Conservation (phyloP, 2,329 filamentous ascomycete species). For the Ophiosphaerella herpotricha region DNA sequence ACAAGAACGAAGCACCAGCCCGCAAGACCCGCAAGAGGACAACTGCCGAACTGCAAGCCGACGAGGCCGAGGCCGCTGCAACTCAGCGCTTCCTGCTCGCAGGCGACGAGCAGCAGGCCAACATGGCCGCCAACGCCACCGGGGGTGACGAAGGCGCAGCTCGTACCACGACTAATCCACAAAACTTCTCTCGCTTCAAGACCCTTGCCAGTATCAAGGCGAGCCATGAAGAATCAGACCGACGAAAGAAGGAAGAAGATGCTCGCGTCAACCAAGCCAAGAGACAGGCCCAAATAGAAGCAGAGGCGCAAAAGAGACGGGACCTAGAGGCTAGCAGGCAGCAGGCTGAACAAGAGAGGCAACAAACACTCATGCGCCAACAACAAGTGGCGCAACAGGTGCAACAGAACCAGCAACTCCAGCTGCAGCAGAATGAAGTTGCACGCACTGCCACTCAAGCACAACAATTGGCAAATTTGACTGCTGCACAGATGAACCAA, state of each 20-base stretch:
- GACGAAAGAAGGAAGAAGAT: constrained; percentile 55
- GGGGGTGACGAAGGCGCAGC: constrained; percentile 69
- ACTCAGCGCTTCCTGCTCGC: constrained; percentile 92
- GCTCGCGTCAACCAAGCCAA: constrained; percentile 47
- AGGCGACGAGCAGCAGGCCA: constrained; percentile 79
- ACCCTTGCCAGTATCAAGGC: constrained; percentile 82
- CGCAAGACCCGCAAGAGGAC: constrained; percentile 93
- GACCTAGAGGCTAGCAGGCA: constrained; percentile 39
- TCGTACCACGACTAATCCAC: constrained; percentile 73
- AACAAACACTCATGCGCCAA: constrained; percentile 58
- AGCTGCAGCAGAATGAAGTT: constrained; percentile 36
- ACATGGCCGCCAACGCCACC: constrained; percentile 59
- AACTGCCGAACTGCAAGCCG: constrained; percentile 89
- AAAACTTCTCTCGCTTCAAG: constrained; percentile 91
- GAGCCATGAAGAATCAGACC: constrained; percentile 74
- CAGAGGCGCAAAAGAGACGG: constrained; percentile 40
- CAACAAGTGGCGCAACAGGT: constrained; percentile 44
- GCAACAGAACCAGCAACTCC: constrained; percentile 26
- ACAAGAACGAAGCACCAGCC: constrained; percentile 74
- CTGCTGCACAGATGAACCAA: constrained; percentile 33
- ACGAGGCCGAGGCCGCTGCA: constrained; percentile 87
- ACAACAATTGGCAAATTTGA: constrained; percentile 34
- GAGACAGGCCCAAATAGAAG: constrained; percentile 46
- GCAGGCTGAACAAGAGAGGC: constrained; percentile 47
- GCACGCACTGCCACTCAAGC: constrained; percentile 44